These are phyloP conservation scores for Pythium aquatile DNA, from an alignment of 352 stramenopile genomes.

Conservation along the genomic window DNA sequence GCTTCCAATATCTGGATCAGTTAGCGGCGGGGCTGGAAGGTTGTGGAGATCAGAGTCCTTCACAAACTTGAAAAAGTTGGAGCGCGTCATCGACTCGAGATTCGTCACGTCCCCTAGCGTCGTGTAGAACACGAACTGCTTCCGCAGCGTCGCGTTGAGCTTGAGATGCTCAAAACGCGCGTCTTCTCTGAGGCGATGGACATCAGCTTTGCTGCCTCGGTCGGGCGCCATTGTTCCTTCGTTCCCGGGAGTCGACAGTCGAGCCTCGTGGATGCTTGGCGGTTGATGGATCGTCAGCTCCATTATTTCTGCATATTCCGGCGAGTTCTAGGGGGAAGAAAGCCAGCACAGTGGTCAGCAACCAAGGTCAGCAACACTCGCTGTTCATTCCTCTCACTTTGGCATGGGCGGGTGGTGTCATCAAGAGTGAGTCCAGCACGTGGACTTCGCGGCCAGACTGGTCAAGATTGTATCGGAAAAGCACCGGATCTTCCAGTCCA, in stretches of 20 bases:
- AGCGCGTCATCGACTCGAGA: constrained; percentile 55
- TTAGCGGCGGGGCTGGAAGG: constrained; percentile 32
- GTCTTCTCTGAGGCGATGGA: background rate
- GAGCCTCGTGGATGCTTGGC: constrained; percentile 4
- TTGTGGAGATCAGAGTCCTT: constrained; percentile 55
- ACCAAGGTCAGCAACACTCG: background rate
- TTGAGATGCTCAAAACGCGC: constrained; percentile 8
- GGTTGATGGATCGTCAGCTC: constrained; percentile 27
- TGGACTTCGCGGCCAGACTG: constrained; percentile 51
- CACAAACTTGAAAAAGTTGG: constrained; percentile 64
- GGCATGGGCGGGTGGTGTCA: constrained; percentile 42
- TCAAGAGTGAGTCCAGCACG: constrained; percentile 56
- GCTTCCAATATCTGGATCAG: constrained; percentile 54
- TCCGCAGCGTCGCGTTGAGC: constrained; percentile 56
- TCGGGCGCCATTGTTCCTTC: background rate
- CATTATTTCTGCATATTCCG: constrained; percentile 23
- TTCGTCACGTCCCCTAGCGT: constrained; percentile 65
- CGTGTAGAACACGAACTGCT: constrained; percentile 66
- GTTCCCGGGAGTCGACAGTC: background rate
- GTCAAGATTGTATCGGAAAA: constrained; percentile 58
- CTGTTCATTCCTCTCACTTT: constrained; percentile 29
- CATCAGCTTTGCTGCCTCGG: background rate
- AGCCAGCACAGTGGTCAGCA: background rate
- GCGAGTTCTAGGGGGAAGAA: constrained; percentile 15
- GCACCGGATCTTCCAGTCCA: constrained; percentile 36